Evolutionary conservation across 2,329 filamentous ascomycete species (phyloP).

Genomic region (Ophiostoma piceae): DNA sequence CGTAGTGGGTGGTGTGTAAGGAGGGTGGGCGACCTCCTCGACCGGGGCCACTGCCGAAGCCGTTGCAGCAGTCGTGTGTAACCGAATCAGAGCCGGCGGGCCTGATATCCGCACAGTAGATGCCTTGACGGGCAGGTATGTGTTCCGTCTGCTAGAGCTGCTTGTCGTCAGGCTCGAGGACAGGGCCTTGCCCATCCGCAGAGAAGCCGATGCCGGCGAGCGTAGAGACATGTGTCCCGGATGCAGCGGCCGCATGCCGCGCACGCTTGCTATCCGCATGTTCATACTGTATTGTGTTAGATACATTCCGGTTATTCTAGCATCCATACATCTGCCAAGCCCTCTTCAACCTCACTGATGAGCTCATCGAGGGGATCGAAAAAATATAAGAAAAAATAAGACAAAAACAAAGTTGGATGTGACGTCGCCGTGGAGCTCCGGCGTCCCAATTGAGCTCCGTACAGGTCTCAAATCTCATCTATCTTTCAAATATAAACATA

Average conservation of each 20-base stretch:
- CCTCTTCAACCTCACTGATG: background rate
- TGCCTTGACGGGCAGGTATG: constrained; percentile 8
- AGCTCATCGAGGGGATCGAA: background rate
- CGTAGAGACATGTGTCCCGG: constrained; percentile 12
- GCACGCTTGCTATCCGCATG: constrained; percentile 18
- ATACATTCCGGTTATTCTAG: background rate
- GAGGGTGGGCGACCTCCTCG: constrained; percentile 23
- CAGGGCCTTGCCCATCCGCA: background rate
- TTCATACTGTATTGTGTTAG: background rate
- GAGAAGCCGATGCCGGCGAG: background rate
- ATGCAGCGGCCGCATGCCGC: constrained; percentile 16
- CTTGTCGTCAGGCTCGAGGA: constrained; percentile 11
- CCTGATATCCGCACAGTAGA: constrained; percentile 13
- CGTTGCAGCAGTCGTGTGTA: constrained; percentile 17
- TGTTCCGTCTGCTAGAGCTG: background rate
- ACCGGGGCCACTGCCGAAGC: constrained; percentile 23
- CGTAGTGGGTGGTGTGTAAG: constrained; percentile 63
- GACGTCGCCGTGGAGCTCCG: background rate
- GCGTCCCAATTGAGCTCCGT: background rate
- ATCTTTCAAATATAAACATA: background rate
- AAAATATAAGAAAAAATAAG: background rate
- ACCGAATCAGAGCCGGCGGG: constrained; percentile 1
- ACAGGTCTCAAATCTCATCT: background rate
- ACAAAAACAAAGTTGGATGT: background rate
- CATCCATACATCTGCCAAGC: background rate